Conservation (phyloP, 1,284 basidiomycete species). For the Phenoliferia sp. region DNA sequence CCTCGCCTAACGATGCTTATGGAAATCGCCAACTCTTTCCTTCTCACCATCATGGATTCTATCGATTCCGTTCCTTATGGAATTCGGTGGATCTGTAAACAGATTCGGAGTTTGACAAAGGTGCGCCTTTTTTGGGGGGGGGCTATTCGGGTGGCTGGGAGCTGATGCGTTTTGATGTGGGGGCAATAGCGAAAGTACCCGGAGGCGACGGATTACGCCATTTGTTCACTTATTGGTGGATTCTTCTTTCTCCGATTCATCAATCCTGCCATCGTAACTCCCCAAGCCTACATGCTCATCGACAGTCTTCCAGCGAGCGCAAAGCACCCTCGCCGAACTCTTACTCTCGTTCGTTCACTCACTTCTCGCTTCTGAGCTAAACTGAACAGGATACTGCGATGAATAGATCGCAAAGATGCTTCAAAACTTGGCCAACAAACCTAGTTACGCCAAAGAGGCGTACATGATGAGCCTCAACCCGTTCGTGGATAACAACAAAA, state of each 20-base stretch:
- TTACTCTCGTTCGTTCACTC: constrained; percentile 67
- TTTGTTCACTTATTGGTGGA: constrained; percentile 96
- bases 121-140: constrained; percentile 49
- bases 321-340: constrained; percentile 89
- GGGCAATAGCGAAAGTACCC: constrained; percentile 83
- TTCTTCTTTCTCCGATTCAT: constrained; percentile 99
- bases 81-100: constrained; percentile 99
- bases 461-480: constrained; percentile 99
- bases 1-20: constrained; percentile 95
- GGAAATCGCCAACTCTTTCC: constrained; percentile 97
- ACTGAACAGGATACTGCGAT: background rate
- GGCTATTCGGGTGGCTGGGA: constrained; percentile 9
- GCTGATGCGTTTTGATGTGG: background rate
- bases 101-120: constrained; percentile 90
- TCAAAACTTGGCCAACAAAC: constrained; percentile 98
- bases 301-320: constrained; percentile 79
- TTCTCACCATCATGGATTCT: constrained; percentile 95
- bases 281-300: constrained; percentile 99
- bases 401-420: constrained; percentile 96
- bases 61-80: constrained; percentile 97
- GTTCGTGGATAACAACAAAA: constrained; percentile 97
- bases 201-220: constrained; percentile 93
- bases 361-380: no score
- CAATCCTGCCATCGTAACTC: constrained; percentile 99
- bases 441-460: constrained; percentile 92